These are phyloP conservation scores for Mycena rosella DNA, from an alignment of 768 basidiomycete species.

Conservation along the genomic window DNA sequence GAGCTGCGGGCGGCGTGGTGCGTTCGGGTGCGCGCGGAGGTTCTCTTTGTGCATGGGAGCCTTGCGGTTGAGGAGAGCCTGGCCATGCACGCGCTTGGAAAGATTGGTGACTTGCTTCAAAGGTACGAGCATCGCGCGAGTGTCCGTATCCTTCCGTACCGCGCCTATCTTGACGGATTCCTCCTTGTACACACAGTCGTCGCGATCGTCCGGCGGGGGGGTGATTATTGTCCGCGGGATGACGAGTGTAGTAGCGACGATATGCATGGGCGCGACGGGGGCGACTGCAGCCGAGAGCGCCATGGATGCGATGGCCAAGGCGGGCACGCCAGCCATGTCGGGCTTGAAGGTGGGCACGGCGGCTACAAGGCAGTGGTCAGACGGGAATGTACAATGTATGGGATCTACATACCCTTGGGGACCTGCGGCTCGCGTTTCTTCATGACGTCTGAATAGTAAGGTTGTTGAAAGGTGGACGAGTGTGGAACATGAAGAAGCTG, in stretches of 20 bases:
- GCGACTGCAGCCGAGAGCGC: not conserved
- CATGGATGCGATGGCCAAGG: not conserved
- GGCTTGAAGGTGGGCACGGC: not conserved
- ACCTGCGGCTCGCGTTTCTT: not conserved
- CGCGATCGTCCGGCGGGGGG: not conserved
- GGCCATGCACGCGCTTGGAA: not conserved
- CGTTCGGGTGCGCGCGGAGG: not conserved
- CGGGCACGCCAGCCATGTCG: not conserved
- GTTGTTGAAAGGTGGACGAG: too few species aligned
- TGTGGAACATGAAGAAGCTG: too few species aligned
- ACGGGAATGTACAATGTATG: not conserved
- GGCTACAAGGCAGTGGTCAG: not conserved
- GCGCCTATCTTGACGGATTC: not conserved
- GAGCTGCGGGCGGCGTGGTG: not conserved
- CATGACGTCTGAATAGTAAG: not conserved
- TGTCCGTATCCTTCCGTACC: not conserved
- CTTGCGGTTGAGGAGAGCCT: not conserved
- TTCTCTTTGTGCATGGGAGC: not conserved
- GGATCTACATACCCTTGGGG: not conserved
- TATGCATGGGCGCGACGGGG: not conserved
- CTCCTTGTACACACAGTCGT: too few species aligned
- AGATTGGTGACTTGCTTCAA: not conserved
- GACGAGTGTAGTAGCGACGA: not conserved
- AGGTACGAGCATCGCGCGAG: not conserved
- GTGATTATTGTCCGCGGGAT: not conserved